Conservation (phyloP, 78 protist species). For the Acrasis kona region DNA sequence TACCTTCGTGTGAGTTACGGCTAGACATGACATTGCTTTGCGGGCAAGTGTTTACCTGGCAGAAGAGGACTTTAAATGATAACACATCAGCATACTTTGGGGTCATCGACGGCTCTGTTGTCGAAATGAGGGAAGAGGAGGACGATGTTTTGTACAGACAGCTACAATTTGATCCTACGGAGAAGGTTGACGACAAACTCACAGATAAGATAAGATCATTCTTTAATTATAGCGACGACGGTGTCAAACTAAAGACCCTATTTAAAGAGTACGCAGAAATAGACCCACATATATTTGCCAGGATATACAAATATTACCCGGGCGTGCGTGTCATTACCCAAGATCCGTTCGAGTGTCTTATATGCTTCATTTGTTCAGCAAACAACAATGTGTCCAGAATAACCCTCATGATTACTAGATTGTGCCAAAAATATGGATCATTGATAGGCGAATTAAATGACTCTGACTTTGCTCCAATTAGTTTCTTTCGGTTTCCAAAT, state of each 20-base stretch:
- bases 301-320: not conserved
- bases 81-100: not conserved
- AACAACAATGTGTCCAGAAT: slow-evolving; percentile 9
- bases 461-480: not conserved
- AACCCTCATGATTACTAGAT: not conserved
- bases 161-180: not conserved
- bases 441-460: not conserved
- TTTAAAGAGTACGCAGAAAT: not conserved
- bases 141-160: not conserved
- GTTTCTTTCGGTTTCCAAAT: not conserved
- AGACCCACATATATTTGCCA: not conserved
- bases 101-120: not conserved
- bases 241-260: not conserved
- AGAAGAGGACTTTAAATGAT: not conserved
- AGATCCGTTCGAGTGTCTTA: not conserved
- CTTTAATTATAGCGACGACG: not conserved
- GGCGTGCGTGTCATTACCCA: not conserved
- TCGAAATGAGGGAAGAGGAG: not conserved
- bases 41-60: not conserved
- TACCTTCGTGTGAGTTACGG: not conserved
- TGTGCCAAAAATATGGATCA: not conserved
- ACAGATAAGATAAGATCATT: not conserved
- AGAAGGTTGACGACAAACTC: not conserved
- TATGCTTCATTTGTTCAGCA: slow-evolving; percentile 10
- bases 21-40: not conserved